Evolutionary conservation across 2,329 filamentous ascomycete genomes (phyloP), one percentile per base, ranked within the genome.

Genomic region (Pseudocercospora cruenta): DNA sequence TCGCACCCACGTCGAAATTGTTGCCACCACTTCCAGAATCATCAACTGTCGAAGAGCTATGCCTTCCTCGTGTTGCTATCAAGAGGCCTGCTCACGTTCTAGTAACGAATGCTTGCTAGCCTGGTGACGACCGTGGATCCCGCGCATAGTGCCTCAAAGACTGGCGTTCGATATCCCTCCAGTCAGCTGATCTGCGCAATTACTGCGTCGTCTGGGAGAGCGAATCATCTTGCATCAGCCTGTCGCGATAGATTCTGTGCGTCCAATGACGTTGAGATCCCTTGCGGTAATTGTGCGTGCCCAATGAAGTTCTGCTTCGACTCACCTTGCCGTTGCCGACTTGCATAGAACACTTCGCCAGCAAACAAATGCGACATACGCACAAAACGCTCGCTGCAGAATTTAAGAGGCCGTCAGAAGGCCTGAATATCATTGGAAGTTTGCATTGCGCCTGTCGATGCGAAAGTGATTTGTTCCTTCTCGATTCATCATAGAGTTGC

Each of bases 251-350:
- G 19, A 22, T 14, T 51, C 21, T 22, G 47, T 51, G 24, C 47
- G 47, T 4, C 26, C 21, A 43, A 43, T 43, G 39, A 43, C 39
- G 39, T 43, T 43, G 47, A 22, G 31, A 43, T 24, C 39, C 24
- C 58, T 81, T 83, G 31, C 80, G 80, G 72, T 82, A 75, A 14
- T 63, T 63, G 60, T 63, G 60, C 60, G 16, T 53, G 57, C 28
- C 60, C 47, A 63, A 63, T 63, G 10, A 58, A 31, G 19, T 28
- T 31, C 14, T 19, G 19, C 28, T n/a, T 9, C 28, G 14, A 33
- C 28, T 36, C 22, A n/a, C 21, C 39, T 26, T 26, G 31, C 31
- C 47, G 49, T 16, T 19, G 12, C 49, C 36, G 51, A 26, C 60
- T 31, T 63, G 60, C 58, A 63, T 58, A 45, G 19, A 0, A 26